These are phyloP conservation scores for Phytophthora sojae DNA, from an alignment of 352 stramenopile species.

Conservation along the genomic window DNA sequence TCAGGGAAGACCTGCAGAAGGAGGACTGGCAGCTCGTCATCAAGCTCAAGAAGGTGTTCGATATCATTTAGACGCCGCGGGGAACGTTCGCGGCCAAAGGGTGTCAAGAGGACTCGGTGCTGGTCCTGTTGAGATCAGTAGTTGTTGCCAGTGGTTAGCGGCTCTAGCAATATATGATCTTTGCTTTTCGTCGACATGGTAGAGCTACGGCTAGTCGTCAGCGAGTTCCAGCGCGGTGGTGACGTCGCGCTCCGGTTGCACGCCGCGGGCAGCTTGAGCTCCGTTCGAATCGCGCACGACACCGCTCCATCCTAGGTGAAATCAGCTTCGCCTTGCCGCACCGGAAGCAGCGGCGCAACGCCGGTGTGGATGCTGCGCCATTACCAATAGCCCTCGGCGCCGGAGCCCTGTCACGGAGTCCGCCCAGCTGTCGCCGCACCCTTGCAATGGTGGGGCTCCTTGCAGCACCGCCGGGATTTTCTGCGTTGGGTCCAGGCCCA, in stretches of 20 bases:
- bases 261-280: neutral
- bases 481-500: conserved; percentile 6
- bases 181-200: conserved; percentile 30
- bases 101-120: conserved; percentile 11
- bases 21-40: conserved; percentile 99
- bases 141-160: conserved; percentile 25
- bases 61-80: conserved; percentile 92
- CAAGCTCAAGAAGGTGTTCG: conserved; percentile 99
- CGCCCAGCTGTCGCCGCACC: conserved; percentile 1
- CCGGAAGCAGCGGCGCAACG: conserved; percentile 12
- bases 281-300: conserved; percentile 15
- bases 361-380: conserved; percentile 3
- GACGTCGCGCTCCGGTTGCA: conserved; percentile 6
- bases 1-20: conserved; percentile 98
- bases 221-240: conserved; percentile 6
- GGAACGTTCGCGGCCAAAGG: conserved; percentile 21
- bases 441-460: neutral
- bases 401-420: conserved; percentile 2
- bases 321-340: conserved; percentile 24
- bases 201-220: conserved; percentile 26
- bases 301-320: conserved; percentile 13
- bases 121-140: conserved; percentile 23
- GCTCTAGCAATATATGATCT: conserved; percentile 37
- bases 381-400: conserved; percentile 14
- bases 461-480: conserved; percentile 13